phyloP scores from a whole-genome alignment of 2,329 filamentous ascomycete species.

The Alternaria sp. region DNA sequence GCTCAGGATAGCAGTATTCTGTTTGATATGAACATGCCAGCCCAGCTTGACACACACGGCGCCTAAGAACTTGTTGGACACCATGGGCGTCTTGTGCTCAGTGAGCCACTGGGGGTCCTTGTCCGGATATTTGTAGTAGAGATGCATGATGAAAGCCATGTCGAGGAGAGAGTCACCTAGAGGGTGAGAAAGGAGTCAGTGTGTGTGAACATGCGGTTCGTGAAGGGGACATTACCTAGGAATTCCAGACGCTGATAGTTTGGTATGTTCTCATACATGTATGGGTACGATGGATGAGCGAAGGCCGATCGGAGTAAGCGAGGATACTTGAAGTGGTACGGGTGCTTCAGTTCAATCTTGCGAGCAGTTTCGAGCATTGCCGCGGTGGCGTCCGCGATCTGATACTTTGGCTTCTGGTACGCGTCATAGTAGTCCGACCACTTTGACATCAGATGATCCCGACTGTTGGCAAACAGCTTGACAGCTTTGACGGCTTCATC shows the following conservation, averaged over 20 bases:
- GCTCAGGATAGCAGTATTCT: conserved; percentile 61
- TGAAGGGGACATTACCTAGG: neutral
- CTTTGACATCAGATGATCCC: conserved; percentile 72
- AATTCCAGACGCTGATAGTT: conserved; percentile 72
- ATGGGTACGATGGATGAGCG: conserved; percentile 83
- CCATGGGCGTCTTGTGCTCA: conserved; percentile 99
- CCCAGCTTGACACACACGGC: conserved; percentile 80
- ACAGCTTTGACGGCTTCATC: conserved; percentile 71
- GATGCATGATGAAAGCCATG: conserved; percentile 81
- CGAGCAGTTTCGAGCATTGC: conserved; percentile 73
- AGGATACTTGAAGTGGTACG: conserved; percentile 77
- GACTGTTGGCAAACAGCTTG: conserved; percentile 72
- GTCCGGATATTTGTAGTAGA: conserved; percentile 79
- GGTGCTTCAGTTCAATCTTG: conserved; percentile 68
- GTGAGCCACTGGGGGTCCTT: conserved; percentile 96
- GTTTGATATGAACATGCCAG: conserved; percentile 76
- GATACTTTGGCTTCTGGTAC: conserved; percentile 77
- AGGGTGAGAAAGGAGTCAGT: conserved; percentile 71
- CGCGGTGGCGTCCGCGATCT: conserved; percentile 68
- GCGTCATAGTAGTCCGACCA: conserved; percentile 78
- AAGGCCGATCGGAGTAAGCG: conserved; percentile 84
- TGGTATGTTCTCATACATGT: conserved; percentile 78
- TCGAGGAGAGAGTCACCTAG: conserved; percentile 89
- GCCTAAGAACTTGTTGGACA: conserved; percentile 92
- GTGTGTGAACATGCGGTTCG: neutral